Conservation (phyloP, 129 eudicot species). For the Flaveria robusta region DNA sequence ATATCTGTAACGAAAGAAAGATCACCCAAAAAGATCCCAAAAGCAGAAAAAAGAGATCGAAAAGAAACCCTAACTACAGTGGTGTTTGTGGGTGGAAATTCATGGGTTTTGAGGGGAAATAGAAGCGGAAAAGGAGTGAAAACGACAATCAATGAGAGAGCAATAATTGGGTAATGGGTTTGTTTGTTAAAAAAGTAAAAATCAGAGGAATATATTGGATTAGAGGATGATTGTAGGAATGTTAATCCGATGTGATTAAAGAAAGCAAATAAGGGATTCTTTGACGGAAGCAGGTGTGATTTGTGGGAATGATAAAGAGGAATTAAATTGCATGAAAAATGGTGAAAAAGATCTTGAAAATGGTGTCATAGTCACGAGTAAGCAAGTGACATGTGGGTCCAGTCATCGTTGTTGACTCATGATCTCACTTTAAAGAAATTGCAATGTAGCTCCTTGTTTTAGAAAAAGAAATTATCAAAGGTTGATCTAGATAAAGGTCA, state of each 20-base stretch:
- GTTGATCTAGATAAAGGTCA: background rate
- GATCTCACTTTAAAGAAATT: background rate
- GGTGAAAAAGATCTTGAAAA: constrained; percentile 1
- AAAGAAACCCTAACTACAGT: constrained; percentile 26
- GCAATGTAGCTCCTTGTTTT: background rate
- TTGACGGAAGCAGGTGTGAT: constrained; percentile 15
- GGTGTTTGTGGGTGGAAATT: constrained; percentile 14
- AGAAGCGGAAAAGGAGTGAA: constrained; percentile 15
- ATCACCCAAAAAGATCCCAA: no score
- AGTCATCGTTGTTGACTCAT: constrained; percentile 31
- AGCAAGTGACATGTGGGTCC: constrained; percentile 37
- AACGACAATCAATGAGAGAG: constrained; percentile 24
- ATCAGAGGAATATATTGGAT: constrained; percentile 27
- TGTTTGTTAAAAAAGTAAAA: constrained; percentile 24
- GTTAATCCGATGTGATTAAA: constrained; percentile 34
- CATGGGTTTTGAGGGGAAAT: background rate
- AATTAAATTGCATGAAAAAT: background rate
- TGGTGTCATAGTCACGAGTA: constrained; percentile 30
- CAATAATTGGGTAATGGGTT: constrained; percentile 30
- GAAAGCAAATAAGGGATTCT: constrained; percentile 15
- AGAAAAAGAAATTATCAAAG: background rate
- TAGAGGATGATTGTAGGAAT: constrained; percentile 24
- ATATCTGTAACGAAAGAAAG: constrained; percentile 7
- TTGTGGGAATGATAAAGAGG: constrained; percentile 12
- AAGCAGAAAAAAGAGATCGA: background rate